These are phyloP conservation scores for Lagenaria siceraria DNA, from an alignment of 306 rosid genomes.

Conservation along the genomic window DNA sequence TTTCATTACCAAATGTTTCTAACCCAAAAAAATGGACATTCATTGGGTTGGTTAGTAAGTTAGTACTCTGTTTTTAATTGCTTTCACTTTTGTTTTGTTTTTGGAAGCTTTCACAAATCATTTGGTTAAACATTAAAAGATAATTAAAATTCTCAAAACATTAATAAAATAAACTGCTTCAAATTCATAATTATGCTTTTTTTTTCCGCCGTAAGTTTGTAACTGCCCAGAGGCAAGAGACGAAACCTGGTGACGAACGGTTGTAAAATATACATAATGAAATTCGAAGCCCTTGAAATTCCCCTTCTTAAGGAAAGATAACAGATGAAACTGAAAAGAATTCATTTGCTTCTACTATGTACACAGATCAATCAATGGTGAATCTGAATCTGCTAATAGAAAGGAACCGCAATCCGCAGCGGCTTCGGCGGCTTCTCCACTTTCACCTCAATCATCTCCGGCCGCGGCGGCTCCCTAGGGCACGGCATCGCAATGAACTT, in stretches of 20 bases:
- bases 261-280: not conserved
- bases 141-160: not conserved
- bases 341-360: not conserved
- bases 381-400: constrained; percentile 13
- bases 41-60: not conserved
- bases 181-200: not conserved
- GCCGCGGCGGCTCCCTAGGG: constrained; percentile 47
- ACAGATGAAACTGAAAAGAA: not conserved
- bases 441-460: constrained; percentile 23
- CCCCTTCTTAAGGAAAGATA: not conserved
- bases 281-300: not conserved
- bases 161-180: not conserved
- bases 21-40: no score
- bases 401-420: constrained; percentile 39
- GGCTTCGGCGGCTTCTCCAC: constrained; percentile 43
- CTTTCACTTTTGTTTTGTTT: no score
- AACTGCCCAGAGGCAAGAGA: not conserved
- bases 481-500: constrained; percentile 89
- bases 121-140: not conserved
- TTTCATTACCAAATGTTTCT: no score
- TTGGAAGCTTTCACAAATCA: not conserved
- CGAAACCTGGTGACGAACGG: not conserved
- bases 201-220: not conserved
- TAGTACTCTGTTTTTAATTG: not conserved
- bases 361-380: not conserved